Percentiles rank a stretch among this genome's conserved stretches.
Conservation (phyloP, 176 grass and related monocot genomes). For the Triticum monococcum region DNA sequence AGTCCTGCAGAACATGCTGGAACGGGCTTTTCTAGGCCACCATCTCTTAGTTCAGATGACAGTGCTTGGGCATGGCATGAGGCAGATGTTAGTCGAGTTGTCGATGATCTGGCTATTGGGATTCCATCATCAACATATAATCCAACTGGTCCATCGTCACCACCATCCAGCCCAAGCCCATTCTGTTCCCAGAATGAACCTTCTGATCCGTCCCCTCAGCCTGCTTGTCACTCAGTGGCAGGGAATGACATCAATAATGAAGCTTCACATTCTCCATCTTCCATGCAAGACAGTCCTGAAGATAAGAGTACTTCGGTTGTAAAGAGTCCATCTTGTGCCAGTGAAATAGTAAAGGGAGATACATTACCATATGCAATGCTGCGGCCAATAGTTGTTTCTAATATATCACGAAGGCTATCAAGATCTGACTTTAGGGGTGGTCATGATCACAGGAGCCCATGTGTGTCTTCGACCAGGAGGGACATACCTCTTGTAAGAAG, state of each 20-base stretch:
- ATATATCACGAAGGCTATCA: conserved; percentile 73
- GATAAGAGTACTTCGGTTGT: conserved; percentile 47
- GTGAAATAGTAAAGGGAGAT: conserved; percentile 73
- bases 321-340: conserved; percentile 47
- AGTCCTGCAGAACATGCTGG: conserved; percentile 83
- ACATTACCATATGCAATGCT: conserved; percentile 88
- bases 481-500: conserved; percentile 73
- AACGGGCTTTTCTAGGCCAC: conserved; percentile 78
- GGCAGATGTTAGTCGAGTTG: conserved; percentile 84
- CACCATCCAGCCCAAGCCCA: conserved; percentile 51
- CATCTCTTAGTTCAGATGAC: conserved; percentile 93
- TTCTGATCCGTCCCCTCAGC: conserved; percentile 35
- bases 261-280: conserved; percentile 37
- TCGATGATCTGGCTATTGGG: conserved; percentile 76
- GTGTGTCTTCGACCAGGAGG: conserved; percentile 80
- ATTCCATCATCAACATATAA: conserved; percentile 56
- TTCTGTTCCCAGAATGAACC: conserved; percentile 54
- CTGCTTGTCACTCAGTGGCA: conserved; percentile 49
- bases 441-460: conserved; percentile 85
- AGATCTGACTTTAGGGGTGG: conserved; percentile 80
- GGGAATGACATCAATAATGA: conserved; percentile 55
- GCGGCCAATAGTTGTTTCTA: conserved; percentile 83
- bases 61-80: conserved; percentile 98
- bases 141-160: conserved; percentile 60
- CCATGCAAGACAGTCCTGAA: conserved; percentile 55